Base-by-base conservation (phyloP, 768 basidiomycete species). In the Lactarius indigo region DNA sequence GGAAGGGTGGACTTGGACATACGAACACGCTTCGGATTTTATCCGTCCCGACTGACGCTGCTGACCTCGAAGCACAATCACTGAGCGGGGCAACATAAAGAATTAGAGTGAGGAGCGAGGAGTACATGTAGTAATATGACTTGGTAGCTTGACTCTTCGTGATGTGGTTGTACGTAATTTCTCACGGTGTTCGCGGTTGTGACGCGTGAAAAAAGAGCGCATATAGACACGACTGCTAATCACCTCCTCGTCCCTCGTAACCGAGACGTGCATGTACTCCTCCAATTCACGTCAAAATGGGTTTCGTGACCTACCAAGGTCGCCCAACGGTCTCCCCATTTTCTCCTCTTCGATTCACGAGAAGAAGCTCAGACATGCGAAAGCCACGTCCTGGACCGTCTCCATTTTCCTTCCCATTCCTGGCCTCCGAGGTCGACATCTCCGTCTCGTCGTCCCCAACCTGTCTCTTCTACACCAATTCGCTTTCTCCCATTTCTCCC, bases 1-100 rank as follows among this genome's bases (percentile, higher is more conserved):
- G 96, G 96, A 96, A 95, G 81, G 93, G 95, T 54, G 97, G 97
- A 65, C 85, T 97, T 55, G 96, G 95, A 37, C 94, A 97, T 79
- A 96, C 94, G 70, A 95, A 96, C 82, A 94, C 92, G 15, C 81
- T 95, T 64, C 89, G 93, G 59, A 84, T 95, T 68, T 78, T 95
- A 71, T 86, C 86, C 47, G 93, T 94, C 55, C 93, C 93, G 20
- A 92, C 90, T 28, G 91, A 94, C 72, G 68, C 78, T 39, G 90
- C 89, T 59, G 93, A 95, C 75, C 79, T 95, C 61, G 87, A 89
- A 76, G 71, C 88, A 77, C 88, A 92, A 75, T 84, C 87, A 39
- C 79, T 86, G 28, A 83, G 79, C 10, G 75, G 60, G 12, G 61
- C 71, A 1, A 47, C 56, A 33, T 64, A 55, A 28, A 50, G 47